Conservation (phyloP, 495 filamentous ascomycete genomes). For the Xylaria intraflava region DNA sequence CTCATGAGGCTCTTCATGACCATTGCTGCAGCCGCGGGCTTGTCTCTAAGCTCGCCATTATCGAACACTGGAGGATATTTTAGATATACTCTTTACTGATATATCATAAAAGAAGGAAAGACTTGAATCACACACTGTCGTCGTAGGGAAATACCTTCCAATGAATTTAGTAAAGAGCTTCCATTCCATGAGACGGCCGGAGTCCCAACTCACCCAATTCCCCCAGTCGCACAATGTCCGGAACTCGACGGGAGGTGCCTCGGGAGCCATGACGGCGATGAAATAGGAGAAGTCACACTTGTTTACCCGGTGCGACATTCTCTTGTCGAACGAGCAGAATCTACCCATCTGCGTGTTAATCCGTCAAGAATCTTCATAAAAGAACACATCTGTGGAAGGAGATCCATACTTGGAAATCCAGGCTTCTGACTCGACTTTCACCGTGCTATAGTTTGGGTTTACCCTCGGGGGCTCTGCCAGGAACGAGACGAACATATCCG, state of each 20-base stretch:
- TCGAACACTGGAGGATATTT: slow-evolving; percentile 30
- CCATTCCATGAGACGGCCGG: too few relatives aligned
- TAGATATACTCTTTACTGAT: background rate
- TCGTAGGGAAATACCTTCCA: slow-evolving; percentile 1
- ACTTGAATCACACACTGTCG: background rate
- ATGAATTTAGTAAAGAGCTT: background rate
- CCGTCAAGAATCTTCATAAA: too few relatives aligned
- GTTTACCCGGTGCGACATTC: slow-evolving; percentile 4
- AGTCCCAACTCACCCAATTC: slow-evolving; percentile 27
- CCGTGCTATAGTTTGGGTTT: slow-evolving; percentile 24
- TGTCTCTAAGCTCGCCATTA: slow-evolving; percentile 21
- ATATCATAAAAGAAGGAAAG: background rate
- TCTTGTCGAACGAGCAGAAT: slow-evolving; percentile 12
- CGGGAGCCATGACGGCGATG: slow-evolving; percentile 18
- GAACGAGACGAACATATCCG: slow-evolving; percentile 31
- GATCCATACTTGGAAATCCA: background rate
- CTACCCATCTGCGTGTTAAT: background rate
- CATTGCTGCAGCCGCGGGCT: slow-evolving; percentile 17
- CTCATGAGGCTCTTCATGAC: slow-evolving; percentile 20
- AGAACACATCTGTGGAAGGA: too few relatives aligned
- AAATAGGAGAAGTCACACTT: slow-evolving; percentile 21
- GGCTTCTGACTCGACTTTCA: slow-evolving; percentile 11
- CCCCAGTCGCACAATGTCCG: slow-evolving; percentile 29
- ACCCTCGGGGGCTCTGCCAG: slow-evolving; percentile 20
- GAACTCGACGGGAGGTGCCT: slow-evolving; percentile 18